Evolutionary conservation across 371 early-diverging fungal species (phyloP).

Genomic region (Mucor racemosus): DNA sequence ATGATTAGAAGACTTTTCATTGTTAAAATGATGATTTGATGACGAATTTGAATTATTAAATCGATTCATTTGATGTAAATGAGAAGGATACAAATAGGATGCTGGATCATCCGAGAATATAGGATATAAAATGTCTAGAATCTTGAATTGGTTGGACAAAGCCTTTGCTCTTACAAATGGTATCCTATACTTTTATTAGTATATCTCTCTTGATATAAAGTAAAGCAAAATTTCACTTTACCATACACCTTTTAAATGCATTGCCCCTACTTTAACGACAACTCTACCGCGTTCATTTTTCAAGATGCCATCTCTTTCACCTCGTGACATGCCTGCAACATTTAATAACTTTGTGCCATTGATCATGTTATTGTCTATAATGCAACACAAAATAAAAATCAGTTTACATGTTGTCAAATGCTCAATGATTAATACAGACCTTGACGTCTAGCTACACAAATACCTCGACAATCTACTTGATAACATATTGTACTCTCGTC

Average conservation of each 20-base stretch:
- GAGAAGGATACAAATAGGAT: constrained; percentile 28
- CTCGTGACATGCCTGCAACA: constrained; percentile 79
- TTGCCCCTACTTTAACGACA: constrained; percentile 79
- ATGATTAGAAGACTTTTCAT: neutral
- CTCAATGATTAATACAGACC: constrained; percentile 51
- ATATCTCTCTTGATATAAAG: neutral
- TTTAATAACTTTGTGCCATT: constrained; percentile 83
- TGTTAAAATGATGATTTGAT: constrained; percentile 1
- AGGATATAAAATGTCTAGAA: constrained; percentile 67
- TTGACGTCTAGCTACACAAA: constrained; percentile 79
- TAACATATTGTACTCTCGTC: constrained; percentile 81
- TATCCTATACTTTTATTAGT: constrained; percentile 43
- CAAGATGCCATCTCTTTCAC: constrained; percentile 79
- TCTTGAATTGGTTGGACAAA: constrained; percentile 65
- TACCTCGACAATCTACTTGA: constrained; percentile 78
- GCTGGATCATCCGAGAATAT: constrained; percentile 67
- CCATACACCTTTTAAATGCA: constrained; percentile 86
- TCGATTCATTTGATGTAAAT: constrained; percentile 21
- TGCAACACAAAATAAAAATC: constrained; percentile 18
- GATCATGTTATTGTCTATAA: constrained; percentile 71
- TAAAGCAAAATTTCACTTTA: constrained; percentile 14
- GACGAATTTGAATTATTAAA: constrained; percentile 8
- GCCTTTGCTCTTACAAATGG: constrained; percentile 66
- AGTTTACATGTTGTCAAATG: constrained; percentile 43
- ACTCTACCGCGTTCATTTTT: constrained; percentile 77